Base-by-base conservation (phyloP, 768 basidiomycete species). In the Lactifluus rugatus region DNA sequence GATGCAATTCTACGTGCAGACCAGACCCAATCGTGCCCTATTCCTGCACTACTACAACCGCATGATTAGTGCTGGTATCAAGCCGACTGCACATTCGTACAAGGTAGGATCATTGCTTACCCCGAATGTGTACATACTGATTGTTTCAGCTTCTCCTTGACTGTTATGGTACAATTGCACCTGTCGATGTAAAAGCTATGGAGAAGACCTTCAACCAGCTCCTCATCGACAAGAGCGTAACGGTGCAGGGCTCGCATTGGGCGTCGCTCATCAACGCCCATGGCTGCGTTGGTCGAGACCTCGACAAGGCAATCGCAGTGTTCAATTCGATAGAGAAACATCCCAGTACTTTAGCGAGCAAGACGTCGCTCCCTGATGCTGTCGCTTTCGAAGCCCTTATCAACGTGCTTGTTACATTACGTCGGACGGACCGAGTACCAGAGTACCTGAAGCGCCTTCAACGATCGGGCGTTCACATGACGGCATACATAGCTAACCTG, bases 1-100 rank as follows among this genome's bases (percentile, higher is more conserved):
- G 93, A 97, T 99, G 82, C 96, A 99, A 70, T 77, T 95, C 65
- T 93, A 92, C 72, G 85, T 87, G 49, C 82, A 85, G 55, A 93
- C 88, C n/a, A 89, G 88, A 70, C 95, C 93, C 1, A 85, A 90
- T 62, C 81, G 93, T 52, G 79, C 78, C 26, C 79, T 83, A 48
- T 89, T 86, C 17, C 71, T 97, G 26, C 75, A 80, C 64, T 98
- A 85, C 69, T 87, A 87, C 70, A 68, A 86, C 48, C 75, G 81
- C 66, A 76, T 99, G 70, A 69, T 74, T 36, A 68, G 70, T 28
- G 83, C 79, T 3, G 71, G 76, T 0, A 83, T 98, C 25, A 66
- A 72, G 3, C 93, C 94, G 16, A 88, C 91, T 2, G 83, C 85
- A 6, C 89, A 98, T 70, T 97, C 95, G 10, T 99, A 95, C 78